These are phyloP conservation scores for Solanum chiquidenum DNA, from an alignment of 257 asterid species.

Conservation along the genomic window DNA sequence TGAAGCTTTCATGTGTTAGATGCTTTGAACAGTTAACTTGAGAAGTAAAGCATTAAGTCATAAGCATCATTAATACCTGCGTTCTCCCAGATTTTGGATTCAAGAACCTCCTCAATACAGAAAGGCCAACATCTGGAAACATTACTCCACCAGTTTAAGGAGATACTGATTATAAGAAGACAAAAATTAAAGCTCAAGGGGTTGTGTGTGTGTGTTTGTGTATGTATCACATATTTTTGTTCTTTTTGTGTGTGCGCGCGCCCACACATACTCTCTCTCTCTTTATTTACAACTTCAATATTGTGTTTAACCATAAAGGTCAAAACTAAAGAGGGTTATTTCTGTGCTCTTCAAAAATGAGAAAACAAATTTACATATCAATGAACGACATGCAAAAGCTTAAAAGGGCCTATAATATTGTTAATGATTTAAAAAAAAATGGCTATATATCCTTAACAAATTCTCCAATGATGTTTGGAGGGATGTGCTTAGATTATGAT, in stretches of 20 bases:
- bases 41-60: constrained; percentile 1
- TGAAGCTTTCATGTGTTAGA: constrained; percentile 34
- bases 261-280: background rate
- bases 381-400: background rate
- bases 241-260: background rate
- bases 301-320: background rate
- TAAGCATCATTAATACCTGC: constrained; percentile 42
- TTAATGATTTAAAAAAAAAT: background rate
- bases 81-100: constrained; percentile 36
- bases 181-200: background rate
- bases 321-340: background rate
- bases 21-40: background rate
- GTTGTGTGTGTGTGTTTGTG: background rate
- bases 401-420: background rate
- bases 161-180: background rate
- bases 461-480: background rate
- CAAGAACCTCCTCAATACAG: constrained; percentile 73
- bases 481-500: background rate
- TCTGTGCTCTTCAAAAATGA: background rate
- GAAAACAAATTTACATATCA: background rate
- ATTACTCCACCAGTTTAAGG: background rate
- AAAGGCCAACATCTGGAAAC: constrained; percentile 78
- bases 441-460: background rate
- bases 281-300: background rate
- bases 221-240: background rate